Conservation (phyloP, 768 basidiomycete genomes). For the Kwoniella pini region DNA sequence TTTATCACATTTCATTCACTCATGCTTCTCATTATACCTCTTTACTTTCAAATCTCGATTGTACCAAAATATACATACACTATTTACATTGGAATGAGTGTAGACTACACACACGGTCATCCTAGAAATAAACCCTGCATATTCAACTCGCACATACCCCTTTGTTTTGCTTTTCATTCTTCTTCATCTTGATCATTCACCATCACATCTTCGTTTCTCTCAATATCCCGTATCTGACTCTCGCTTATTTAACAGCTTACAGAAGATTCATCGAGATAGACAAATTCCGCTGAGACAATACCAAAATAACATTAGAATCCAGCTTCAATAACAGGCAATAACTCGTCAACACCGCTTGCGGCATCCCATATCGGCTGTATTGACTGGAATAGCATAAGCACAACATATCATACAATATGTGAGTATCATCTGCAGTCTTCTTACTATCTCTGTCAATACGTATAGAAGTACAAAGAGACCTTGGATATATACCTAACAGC, state of each 20-base stretch:
- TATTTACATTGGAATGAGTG: no score
- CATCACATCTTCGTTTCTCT: neutral
- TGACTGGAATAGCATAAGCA: neutral
- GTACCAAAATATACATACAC: no score
- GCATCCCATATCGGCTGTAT: neutral
- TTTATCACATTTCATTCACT: no score
- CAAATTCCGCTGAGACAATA: neutral
- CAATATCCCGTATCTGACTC: neutral
- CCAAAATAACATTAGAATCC: neutral
- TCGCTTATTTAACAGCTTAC: no score
- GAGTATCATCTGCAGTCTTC: neutral
- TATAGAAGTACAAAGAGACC: no score
- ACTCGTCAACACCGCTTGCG: constrained; percentile 8
- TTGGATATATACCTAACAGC: no score
- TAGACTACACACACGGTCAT: no score
- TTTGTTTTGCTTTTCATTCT: neutral
- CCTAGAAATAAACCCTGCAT: neutral
- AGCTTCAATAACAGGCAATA: constrained; percentile 2
- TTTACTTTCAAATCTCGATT: no score
- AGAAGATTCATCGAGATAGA: neutral
- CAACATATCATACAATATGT: neutral
- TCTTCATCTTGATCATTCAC: neutral
- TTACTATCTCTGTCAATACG: no score
- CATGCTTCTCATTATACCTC: no score
- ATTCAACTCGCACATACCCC: neutral